phyloP scores from a whole-genome alignment of 768 basidiomycete genomes.

The Pleurotus citrinopileatus region DNA sequence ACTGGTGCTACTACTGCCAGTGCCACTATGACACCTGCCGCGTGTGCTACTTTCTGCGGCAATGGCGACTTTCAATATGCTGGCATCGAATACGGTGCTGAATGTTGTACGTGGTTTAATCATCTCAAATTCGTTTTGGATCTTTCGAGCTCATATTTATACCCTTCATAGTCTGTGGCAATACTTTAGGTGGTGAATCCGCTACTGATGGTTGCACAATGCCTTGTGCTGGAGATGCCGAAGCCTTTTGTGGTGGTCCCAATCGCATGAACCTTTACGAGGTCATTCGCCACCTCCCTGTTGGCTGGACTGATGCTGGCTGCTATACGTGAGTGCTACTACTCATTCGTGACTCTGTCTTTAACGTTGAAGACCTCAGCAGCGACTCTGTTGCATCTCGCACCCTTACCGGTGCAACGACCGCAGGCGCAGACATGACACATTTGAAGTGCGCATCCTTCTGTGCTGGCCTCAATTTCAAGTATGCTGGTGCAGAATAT shows the following conservation, averaged over 20 bases:
- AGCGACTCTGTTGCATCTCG: constrained; percentile 14
- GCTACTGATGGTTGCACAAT: constrained; percentile 13
- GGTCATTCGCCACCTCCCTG: not conserved
- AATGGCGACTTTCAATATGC: constrained; percentile 35
- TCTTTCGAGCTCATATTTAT: not conserved
- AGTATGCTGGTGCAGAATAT: constrained; percentile 15
- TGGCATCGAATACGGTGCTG: constrained; percentile 46
- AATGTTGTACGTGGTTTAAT: constrained; percentile 18
- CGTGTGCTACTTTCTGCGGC: constrained; percentile 18
- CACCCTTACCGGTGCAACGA: constrained; percentile 6
- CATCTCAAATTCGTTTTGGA: not conserved
- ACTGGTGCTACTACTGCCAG: constrained; percentile 3
- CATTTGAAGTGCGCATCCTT: constrained; percentile 11
- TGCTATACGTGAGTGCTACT: constrained; percentile 14
- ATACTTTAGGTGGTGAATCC: constrained; percentile 15
- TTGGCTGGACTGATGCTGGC: constrained; percentile 10
- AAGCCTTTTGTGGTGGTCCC: constrained; percentile 13
- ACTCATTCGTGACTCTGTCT: not conserved
- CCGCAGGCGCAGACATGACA: constrained; percentile 11
- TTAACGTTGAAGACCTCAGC: not conserved
- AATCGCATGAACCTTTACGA: constrained; percentile 2
- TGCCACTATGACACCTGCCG: constrained; percentile 16
- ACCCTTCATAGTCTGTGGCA: constrained; percentile 37
- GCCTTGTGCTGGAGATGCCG: constrained; percentile 15
- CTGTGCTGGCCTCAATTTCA: constrained; percentile 12